Base-by-base conservation (phyloP, 805 yeast species). In the Kuraishia capsulata region DNA sequence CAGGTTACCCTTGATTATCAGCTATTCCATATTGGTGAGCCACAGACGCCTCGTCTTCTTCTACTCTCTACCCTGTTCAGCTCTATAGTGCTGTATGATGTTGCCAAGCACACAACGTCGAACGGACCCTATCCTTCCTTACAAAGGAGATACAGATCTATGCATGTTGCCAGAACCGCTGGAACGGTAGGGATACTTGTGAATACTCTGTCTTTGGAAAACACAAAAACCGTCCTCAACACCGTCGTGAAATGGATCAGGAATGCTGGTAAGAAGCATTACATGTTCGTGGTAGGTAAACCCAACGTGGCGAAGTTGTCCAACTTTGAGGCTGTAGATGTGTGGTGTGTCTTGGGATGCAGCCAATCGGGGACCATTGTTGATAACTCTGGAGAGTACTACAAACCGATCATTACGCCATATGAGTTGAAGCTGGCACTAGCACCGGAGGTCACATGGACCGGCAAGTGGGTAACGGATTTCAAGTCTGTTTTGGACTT, bases 251-350 rank as follows among this genome's bases (percentile, higher is more conserved):
- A 63, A 20, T 71, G 81, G 58, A 75, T 92, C 41, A 71, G 68
- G 37, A 67, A 64, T 3, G 88, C 90, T 0, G 96, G 85, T 2
- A 92, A 92, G 60, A 92, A 92, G 53, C 90, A 85, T 47, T 92
- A 92, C 53, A 73, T 87, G 54, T 88, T 92, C 62, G 97, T 89
- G 3, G 97, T 92, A 3, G 98, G 98, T 9, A 92, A 92, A 57
- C 97, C 97, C 8, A 92, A 92, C 52, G 97, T 92, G 16, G 96
- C 98, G 20, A 92, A 92, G 52, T 65, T 92, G 37, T 98, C 97
- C 8, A 92, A 92, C 56, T 92, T 92, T 54, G 98, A 90, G 44
- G 79, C 77, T n/a, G 74, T 92, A 11, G 97, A 92, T 48, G 71
- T 85, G 18, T 92, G 98, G 97, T 89, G 95, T 52, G 74, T 92